Conservation (phyloP, 768 basidiomycete genomes). For the Amanita fuliginea region DNA sequence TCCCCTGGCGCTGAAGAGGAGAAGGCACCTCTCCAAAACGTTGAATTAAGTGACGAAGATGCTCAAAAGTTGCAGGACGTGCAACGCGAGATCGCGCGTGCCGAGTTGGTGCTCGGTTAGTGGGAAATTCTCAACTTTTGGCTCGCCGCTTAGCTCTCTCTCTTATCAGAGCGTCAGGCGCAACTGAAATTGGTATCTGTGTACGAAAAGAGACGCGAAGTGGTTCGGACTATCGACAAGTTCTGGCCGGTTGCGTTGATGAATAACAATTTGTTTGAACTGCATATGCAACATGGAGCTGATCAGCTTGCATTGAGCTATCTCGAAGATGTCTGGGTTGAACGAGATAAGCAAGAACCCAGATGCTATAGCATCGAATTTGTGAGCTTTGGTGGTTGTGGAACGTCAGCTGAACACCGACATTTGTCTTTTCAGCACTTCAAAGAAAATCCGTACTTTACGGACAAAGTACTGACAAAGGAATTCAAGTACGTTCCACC, state of each 20-base stretch:
- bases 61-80: conserved; percentile 54
- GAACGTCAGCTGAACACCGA: too few species aligned
- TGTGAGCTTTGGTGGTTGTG: conserved; percentile 63
- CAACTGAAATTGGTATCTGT: conserved; percentile 46
- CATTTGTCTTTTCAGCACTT: conserved; percentile 67
- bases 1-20: conserved; percentile 72
- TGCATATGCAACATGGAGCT: conserved; percentile 58
- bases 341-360: conserved; percentile 60
- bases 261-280: conserved; percentile 53
- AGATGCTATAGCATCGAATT: conserved; percentile 83
- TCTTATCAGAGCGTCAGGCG: conserved; percentile 48
- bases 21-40: conserved; percentile 55
- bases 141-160: not conserved
- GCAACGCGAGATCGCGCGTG: conserved; percentile 60
- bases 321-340: conserved; percentile 79
- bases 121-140: conserved; percentile 8
- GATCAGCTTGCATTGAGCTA: conserved; percentile 79
- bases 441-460: conserved; percentile 81
- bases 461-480: conserved; percentile 66
- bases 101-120: conserved; percentile 66
- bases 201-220: conserved; percentile 60
- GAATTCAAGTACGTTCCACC: conserved; percentile 65
- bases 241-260: conserved; percentile 85
- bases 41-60: conserved; percentile 63
- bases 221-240: conserved; percentile 55